A percentile compares a stretch with the other conserved stretches of the same genome.
phyloP scores from a whole-genome alignment of 2,329 filamentous ascomycete species.

The Phoma sp. region DNA sequence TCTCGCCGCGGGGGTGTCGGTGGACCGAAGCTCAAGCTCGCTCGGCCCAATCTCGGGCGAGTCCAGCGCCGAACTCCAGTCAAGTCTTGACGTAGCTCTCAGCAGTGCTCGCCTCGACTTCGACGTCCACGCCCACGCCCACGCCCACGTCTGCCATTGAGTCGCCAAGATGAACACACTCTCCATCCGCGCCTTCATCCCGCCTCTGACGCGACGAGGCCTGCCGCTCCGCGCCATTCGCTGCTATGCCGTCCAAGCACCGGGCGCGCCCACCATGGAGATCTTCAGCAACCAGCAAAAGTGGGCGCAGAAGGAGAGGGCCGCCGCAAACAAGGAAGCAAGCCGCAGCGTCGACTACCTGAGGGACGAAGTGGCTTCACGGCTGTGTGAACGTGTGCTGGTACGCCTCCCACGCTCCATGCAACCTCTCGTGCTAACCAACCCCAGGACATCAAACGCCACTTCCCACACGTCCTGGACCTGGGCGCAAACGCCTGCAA shows the following conservation, averaged over 20 bases:
- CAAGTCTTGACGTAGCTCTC: slow-evolving; percentile 13
- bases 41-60: slow-evolving; percentile 13
- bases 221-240: slow-evolving; percentile 46
- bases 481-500: slow-evolving; percentile 96
- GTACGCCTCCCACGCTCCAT: slow-evolving; percentile 52
- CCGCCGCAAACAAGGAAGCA: slow-evolving; percentile 70
- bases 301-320: slow-evolving; percentile 89
- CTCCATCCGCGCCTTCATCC: slow-evolving; percentile 46
- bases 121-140: too few species aligned
- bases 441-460: slow-evolving; percentile 85
- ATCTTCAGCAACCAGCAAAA: slow-evolving; percentile 91
- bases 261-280: slow-evolving; percentile 79
- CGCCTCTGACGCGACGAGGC: slow-evolving; percentile 34
- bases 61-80: not conserved
- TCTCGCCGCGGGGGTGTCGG: slow-evolving; percentile 14
- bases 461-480: slow-evolving; percentile 84
- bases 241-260: slow-evolving; percentile 77
- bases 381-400: slow-evolving; percentile 84
- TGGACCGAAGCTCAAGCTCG: slow-evolving; percentile 8
- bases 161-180: slow-evolving; percentile 37
- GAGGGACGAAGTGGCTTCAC: slow-evolving; percentile 85
- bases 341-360: slow-evolving; percentile 89
- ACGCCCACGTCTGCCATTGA: not conserved
- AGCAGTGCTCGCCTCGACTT: not conserved
- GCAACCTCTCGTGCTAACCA: slow-evolving; percentile 13